Conservation (phyloP, 164 flowering plant species). For the Macadamia integrifolia region DNA sequence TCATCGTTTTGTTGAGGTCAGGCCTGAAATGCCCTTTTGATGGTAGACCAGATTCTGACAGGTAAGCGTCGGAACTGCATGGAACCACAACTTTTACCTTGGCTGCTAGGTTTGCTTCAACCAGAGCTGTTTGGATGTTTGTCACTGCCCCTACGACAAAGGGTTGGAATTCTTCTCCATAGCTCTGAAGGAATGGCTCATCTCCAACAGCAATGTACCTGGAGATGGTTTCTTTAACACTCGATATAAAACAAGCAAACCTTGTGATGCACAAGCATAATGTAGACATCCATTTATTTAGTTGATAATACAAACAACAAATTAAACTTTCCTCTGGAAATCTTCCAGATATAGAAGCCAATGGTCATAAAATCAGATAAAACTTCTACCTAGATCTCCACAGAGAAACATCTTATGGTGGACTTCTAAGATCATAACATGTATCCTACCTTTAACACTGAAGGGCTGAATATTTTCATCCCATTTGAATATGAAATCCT, state of each 20-base stretch:
- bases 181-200: slow-evolving; percentile 69
- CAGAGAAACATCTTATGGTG: no score
- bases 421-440: no score
- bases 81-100: slow-evolving; percentile 80
- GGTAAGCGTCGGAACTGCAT: slow-evolving; percentile 59
- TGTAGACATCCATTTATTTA: neutral
- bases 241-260: neutral
- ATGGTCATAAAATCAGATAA: no score
- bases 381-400: no score
- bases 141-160: slow-evolving; percentile 70
- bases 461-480: no score
- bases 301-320: no score
- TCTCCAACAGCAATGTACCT: slow-evolving; percentile 90
- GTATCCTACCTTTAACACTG: no score
- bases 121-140: slow-evolving; percentile 66
- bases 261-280: neutral
- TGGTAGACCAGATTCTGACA: slow-evolving; percentile 51
- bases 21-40: slow-evolving; percentile 71
- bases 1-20: slow-evolving; percentile 81
- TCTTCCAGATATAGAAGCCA: no score
- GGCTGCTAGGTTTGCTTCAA: slow-evolving; percentile 46
- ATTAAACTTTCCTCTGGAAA: no score
- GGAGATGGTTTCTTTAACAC: slow-evolving; percentile 9
- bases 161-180: slow-evolving; percentile 58
- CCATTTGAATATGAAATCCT: no score